Evolutionary conservation across 768 basidiomycete species (phyloP), one percentile per base, ranked within the genome.

Genomic region (Podaxis sp.): DNA sequence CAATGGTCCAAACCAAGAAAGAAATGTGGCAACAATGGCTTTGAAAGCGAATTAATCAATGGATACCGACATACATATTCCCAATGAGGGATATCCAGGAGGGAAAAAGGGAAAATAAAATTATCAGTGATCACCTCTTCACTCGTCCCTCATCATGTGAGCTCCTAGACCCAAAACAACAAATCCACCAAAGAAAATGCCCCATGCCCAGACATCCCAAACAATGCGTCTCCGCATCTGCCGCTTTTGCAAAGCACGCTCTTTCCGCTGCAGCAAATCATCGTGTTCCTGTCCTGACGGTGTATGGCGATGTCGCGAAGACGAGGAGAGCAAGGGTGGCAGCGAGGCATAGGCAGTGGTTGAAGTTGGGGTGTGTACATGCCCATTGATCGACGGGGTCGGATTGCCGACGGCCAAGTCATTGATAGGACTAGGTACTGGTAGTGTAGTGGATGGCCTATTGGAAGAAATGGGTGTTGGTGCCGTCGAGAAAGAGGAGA

Each of bases 141-240:
- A 54, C 6, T 10, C 37, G 21, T 40, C 36, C 5, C n/a, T 21
- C n/a, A 54, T 5, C 13, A 54, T 18, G 3, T 46, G 52, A 48
- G n/a, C 5, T 46, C 52, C 18, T 18, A 25, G 14, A 25, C 32
- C 46, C 13, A 55, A 14, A 10, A 55, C 23, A 11, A 48, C 53
- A 38, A 61, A 48, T 48, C 52, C 59, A 4, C 59, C 59, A 55
- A 61, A 23, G 44, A 55, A 61, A 10, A 61, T 47, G 10, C n/a
- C 23, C 86, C 91, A 94, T 23, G 90, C 86, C 14, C 87, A 85
- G n/a, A 91, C 68, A 71, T 95, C 92, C 90, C 93, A 95, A 14
- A 88, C 71, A 40, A 96, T 74, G 32, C 95, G 80, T 65, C 84
- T 84, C 40, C 84, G 83, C 47, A 87, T 79, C 65, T 93, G 83